These are phyloP conservation scores for Alternaria gaisen DNA, from an alignment of 2,329 filamentous ascomycete genomes.

Conservation along the genomic window DNA sequence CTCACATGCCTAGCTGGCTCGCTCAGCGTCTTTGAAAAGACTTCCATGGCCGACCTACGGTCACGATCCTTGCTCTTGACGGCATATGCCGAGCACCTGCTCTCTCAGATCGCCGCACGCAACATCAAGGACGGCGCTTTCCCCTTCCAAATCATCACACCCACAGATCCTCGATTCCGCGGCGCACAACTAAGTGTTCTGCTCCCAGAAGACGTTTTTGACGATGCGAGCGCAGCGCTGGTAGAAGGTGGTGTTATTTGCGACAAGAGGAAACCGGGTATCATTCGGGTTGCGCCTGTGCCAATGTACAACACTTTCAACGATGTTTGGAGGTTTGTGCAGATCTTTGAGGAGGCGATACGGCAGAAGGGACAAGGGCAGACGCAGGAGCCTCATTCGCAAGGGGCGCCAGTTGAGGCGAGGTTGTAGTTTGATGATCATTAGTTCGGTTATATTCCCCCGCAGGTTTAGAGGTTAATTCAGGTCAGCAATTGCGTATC, in stretches of 20 bases:
- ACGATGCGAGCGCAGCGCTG: constrained; percentile 70
- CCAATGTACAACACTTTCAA: constrained; percentile 83
- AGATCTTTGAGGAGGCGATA: constrained; percentile 59
- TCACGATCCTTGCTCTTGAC: constrained; percentile 77
- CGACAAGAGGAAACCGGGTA: constrained; percentile 85
- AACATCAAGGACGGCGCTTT: constrained; percentile 31
- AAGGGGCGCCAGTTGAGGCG: constrained; percentile 15
- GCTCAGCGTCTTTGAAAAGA: constrained; percentile 76
- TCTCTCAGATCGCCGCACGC: constrained; percentile 30
- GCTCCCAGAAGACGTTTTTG: constrained; percentile 72
- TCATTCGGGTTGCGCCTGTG: constrained; percentile 83
- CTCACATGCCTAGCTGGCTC: constrained; percentile 78
- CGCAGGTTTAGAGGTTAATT: neutral
- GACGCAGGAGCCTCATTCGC: constrained; percentile 7
- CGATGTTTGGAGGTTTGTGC: constrained; percentile 65
- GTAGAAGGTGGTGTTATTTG: constrained; percentile 75
- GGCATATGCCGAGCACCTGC: constrained; percentile 63
- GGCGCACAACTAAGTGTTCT: constrained; percentile 84
- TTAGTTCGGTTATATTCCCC: neutral
- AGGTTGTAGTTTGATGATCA: constrained; percentile 11
- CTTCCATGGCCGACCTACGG: constrained; percentile 72
- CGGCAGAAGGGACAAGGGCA: constrained; percentile 18
- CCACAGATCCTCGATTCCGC: constrained; percentile 69
- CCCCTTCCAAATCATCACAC: constrained; percentile 69
- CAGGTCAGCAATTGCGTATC: neutral